Evolutionary conservation across 2,329 filamentous ascomycete genomes (phyloP).

Genomic region (Colletotrichum chrysophilum): DNA sequence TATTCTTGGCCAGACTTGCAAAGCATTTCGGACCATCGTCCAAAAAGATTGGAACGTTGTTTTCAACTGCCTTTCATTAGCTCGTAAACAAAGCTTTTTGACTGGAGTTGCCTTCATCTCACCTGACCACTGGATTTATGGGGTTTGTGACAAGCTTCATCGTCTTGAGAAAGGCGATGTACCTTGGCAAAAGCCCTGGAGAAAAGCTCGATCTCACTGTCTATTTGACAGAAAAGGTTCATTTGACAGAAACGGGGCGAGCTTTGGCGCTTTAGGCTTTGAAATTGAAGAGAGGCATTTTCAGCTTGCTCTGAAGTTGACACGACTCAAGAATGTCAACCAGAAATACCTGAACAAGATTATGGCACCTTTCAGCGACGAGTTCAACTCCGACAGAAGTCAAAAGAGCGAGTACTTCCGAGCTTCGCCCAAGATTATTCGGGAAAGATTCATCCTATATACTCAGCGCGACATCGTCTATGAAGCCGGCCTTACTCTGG

Average conservation of each 20-base stretch:
- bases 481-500: background rate
- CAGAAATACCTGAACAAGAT: background rate
- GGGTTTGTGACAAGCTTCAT: background rate
- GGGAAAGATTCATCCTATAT: background rate
- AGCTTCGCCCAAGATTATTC: background rate
- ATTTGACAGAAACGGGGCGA: background rate
- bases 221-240: background rate
- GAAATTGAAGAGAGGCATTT: background rate
- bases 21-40: background rate
- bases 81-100: background rate
- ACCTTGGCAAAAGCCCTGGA: background rate
- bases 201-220: no score
- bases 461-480: background rate
- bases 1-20: background rate
- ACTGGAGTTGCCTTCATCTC: background rate
- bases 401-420: background rate
- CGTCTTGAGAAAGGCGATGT: background rate
- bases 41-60: background rate
- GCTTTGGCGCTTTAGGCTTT: fast-evolving
- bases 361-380: background rate
- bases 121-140: background rate
- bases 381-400: fast-evolving
- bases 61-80: background rate
- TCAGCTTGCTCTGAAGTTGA: background rate
- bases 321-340: background rate